These are phyloP conservation scores for Perkinsus chesapeaki DNA, from an alignment of 169 alveolate genomes.

Conservation along the genomic window DNA sequence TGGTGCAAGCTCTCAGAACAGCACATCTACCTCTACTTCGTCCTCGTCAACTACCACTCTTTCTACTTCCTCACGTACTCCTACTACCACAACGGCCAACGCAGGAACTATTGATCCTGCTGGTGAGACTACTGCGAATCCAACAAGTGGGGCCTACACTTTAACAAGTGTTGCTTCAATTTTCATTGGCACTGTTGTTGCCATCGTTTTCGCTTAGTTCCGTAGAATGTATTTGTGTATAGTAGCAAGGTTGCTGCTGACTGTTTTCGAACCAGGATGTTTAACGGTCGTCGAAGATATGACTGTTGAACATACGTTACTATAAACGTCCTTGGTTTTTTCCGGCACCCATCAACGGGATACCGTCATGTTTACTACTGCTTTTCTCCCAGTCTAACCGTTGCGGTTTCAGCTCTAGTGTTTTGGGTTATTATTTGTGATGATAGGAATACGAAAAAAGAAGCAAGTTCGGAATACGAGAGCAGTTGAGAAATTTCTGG, in stretches of 20 bases:
- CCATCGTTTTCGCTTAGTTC: neutral
- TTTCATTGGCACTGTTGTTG: neutral
- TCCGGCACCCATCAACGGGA: too few relatives aligned
- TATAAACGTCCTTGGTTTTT: too few relatives aligned
- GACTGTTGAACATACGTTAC: too few relatives aligned
- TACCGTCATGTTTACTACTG: too few relatives aligned
- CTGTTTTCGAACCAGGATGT: too few relatives aligned
- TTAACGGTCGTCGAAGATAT: too few relatives aligned
- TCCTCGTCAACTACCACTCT: neutral
- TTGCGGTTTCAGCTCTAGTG: too few relatives aligned
- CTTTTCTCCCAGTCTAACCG: too few relatives aligned
- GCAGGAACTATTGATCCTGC: neutral
- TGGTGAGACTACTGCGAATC: neutral
- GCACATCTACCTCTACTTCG: constrained; percentile 11
- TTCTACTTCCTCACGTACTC: neutral
- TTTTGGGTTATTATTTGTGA: too few relatives aligned
- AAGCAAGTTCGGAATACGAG: too few relatives aligned
- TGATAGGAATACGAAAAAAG: too few relatives aligned
- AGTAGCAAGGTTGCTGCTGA: neutral
- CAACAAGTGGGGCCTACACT: neutral
- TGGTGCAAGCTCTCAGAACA: constrained; percentile 9
- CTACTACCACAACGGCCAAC: constrained; percentile 8
- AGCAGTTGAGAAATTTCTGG: too few relatives aligned
- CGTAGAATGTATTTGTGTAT: neutral
- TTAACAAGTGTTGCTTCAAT: neutral